These are phyloP conservation scores for Botryosphaeria dothidea DNA, from an alignment of 2,329 filamentous ascomycete genomes.

Conservation along the genomic window DNA sequence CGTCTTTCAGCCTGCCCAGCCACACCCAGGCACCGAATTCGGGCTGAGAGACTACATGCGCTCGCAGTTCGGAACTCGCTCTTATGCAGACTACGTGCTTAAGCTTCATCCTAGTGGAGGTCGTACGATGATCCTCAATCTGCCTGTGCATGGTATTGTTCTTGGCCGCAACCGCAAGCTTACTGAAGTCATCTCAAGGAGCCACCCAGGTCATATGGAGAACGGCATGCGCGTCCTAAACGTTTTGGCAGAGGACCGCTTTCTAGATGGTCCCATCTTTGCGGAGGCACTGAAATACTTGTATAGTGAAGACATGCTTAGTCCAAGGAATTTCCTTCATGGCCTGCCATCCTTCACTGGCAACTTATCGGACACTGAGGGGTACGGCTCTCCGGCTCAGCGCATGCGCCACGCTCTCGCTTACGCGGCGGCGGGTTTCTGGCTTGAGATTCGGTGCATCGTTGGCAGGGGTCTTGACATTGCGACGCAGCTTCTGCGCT, in stretches of 20 bases:
- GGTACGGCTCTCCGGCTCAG: slow-evolving; percentile 32
- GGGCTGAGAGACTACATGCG: slow-evolving; percentile 29
- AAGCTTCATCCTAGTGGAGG: slow-evolving; percentile 33
- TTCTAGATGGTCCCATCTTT: slow-evolving; percentile 22
- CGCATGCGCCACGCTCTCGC: slow-evolving; percentile 50
- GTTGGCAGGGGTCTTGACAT: slow-evolving; percentile 61
- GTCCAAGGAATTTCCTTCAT: slow-evolving; percentile 30
- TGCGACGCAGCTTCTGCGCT: slow-evolving; percentile 59
- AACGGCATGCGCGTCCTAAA: slow-evolving; percentile 14
- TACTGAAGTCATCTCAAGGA: slow-evolving; percentile 29
- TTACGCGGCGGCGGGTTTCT: slow-evolving; percentile 64
- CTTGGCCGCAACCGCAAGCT: slow-evolving; percentile 37
- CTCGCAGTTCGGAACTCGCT: slow-evolving; percentile 35
- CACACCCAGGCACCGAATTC: not conserved
- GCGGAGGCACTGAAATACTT: slow-evolving; percentile 38
- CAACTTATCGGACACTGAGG: slow-evolving; percentile 26
- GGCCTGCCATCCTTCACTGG: slow-evolving; percentile 31
- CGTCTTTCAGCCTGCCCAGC: not conserved
- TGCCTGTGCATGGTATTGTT: slow-evolving; percentile 39
- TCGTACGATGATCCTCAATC: slow-evolving; percentile 27
- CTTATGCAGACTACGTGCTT: slow-evolving; percentile 39
- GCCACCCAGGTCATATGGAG: not conserved
- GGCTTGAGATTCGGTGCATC: slow-evolving; percentile 58
- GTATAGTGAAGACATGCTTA: slow-evolving; percentile 37
- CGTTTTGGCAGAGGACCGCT: slow-evolving; percentile 11